Evolutionary conservation across 495 filamentous ascomycete genomes (phyloP).

Genomic region (Astrothelium macrocarpum): DNA sequence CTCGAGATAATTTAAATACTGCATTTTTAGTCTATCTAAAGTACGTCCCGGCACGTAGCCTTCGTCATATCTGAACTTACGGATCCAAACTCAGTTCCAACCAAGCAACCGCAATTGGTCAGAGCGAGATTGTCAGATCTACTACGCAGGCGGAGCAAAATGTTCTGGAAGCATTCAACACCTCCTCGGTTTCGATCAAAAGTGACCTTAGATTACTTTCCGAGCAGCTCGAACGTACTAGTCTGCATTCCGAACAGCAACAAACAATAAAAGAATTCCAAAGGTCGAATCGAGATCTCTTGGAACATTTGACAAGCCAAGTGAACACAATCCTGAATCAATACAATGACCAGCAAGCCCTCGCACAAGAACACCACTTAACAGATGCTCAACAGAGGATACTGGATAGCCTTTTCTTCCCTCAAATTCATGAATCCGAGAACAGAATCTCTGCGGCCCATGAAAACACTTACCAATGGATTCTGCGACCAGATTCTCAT

Average conservation of each 20-base stretch:
- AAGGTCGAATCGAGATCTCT: background rate
- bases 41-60: background rate
- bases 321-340: background rate
- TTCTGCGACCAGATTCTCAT: background rate
- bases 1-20: background rate
- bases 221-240: conserved; percentile 5
- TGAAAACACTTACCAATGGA: background rate
- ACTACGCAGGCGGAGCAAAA: background rate
- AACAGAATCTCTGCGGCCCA: background rate
- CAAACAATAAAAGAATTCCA: background rate
- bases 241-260: background rate
- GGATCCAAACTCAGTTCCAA: background rate
- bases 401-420: background rate
- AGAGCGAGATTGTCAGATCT: background rate
- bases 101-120: conserved; percentile 1
- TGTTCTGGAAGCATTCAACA: background rate
- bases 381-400: background rate
- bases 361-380: background rate
- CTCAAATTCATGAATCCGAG: background rate
- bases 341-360: background rate
- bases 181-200: background rate
- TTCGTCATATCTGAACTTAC: background rate
- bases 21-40: conserved; percentile 5
- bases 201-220: conserved; percentile 1
- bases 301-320: conserved; percentile 1